Conservation (phyloP, 1,284 basidiomycete genomes). For the Ustilago bromivora region DNA sequence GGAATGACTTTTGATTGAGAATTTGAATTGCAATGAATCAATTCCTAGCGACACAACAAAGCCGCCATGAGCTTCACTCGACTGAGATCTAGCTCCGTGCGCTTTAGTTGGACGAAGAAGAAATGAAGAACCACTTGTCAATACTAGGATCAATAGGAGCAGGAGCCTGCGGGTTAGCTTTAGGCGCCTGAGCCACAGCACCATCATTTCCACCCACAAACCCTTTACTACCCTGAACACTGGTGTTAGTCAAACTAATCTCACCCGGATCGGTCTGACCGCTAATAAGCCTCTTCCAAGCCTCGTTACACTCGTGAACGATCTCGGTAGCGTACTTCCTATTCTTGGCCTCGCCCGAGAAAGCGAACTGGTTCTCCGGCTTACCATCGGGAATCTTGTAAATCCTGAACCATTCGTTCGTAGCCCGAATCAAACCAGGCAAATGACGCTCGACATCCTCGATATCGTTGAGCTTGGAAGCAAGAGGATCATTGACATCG, state of each 20-base stretch:
- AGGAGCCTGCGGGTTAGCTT: constrained; percentile 75
- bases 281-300: constrained; percentile 92
- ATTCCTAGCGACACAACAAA: not conserved
- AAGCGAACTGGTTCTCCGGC: constrained; percentile 98
- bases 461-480: constrained; percentile 96
- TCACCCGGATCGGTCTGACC: constrained; percentile 75
- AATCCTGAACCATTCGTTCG: constrained; percentile 87
- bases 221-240: constrained; percentile 81
- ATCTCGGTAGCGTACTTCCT: constrained; percentile 96
- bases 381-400: constrained; percentile 98
- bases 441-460: constrained; percentile 99
- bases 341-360: constrained; percentile 99
- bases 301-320: constrained; percentile 98
- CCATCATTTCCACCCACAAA: constrained; percentile 76
- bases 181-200: constrained; percentile 78
- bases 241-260: constrained; percentile 73
- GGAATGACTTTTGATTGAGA: no score
- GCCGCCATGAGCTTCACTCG: not conserved
- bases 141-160: constrained; percentile 69
- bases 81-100: not conserved
- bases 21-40: no score
- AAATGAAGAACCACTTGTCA: constrained; percentile 70
- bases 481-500: constrained; percentile 95
- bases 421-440: constrained; percentile 84
- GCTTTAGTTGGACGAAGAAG: constrained; percentile 47